These are phyloP conservation scores for Gossypium mustelinum DNA, from an alignment of 345 rosid species.

Conservation along the genomic window DNA sequence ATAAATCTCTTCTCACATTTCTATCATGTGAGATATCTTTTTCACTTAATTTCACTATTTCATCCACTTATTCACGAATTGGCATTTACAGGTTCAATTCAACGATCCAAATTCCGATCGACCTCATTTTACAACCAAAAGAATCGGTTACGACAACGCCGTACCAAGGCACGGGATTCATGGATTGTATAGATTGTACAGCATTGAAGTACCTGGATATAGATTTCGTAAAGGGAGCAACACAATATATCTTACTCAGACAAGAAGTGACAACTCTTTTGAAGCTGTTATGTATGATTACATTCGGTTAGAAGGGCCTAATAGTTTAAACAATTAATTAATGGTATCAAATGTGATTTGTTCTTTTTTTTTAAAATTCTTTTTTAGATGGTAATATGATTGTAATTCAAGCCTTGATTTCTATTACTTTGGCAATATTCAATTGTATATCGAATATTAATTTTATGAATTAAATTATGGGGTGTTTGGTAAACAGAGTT, in stretches of 20 bases:
- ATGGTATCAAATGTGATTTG: too few relatives aligned
- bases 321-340: not conserved
- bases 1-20: not conserved
- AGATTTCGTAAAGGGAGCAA: conserved; percentile 42
- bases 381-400: not conserved
- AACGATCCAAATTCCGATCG: conserved; percentile 24
- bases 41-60: not conserved
- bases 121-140: conserved; percentile 45
- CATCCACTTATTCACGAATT: not conserved
- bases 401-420: not conserved
- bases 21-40: not conserved
- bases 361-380: not conserved
- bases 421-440: conserved; percentile 50
- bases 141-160: conserved; percentile 67
- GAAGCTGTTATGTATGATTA: conserved; percentile 82
- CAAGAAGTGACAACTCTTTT: conserved; percentile 37
- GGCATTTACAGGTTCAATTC: conserved; percentile 43
- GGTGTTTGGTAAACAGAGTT: too few relatives aligned
- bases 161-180: conserved; percentile 88
- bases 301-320: conserved; percentile 69
- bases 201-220: conserved; percentile 38
- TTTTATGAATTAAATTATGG: too few relatives aligned
- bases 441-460: too few relatives aligned
- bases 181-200: conserved; percentile 65
- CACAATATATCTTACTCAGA: conserved; percentile 56